These are phyloP conservation scores for Boletus bicolor DNA, from an alignment of 768 basidiomycete genomes.

Conservation along the genomic window DNA sequence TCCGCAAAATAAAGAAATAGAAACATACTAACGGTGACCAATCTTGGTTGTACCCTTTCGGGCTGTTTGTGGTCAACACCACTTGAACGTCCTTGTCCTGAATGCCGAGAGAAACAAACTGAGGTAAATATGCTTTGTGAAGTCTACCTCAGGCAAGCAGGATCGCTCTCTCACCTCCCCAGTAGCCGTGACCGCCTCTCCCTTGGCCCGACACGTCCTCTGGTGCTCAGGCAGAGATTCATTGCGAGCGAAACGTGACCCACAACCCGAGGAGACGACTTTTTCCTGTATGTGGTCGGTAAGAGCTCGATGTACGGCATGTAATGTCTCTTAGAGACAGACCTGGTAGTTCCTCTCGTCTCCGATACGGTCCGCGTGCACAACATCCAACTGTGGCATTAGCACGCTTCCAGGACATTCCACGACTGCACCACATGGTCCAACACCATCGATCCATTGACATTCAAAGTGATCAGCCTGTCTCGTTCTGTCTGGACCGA, in stretches of 20 bases:
- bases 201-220: background rate
- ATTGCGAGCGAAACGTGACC: background rate
- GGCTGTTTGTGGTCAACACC: background rate
- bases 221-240: background rate
- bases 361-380: background rate
- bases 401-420: background rate
- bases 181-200: background rate
- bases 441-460: background rate
- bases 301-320: background rate
- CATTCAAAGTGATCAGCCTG: too few relatives aligned
- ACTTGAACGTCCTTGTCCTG: background rate
- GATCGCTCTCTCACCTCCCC: background rate
- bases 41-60: background rate
- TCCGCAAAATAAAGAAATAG: background rate
- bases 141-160: too few relatives aligned
- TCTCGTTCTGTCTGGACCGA: background rate
- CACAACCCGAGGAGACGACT: background rate
- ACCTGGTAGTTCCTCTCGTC: background rate
- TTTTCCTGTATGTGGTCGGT: background rate
- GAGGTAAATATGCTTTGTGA: background rate
- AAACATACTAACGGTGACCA: background rate
- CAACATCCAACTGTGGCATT: background rate
- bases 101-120: background rate
- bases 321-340: too few relatives aligned
- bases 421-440: background rate